Conservation (phyloP, 192 early-diverging fungal genomes). For the Obelidium mucronatum region DNA sequence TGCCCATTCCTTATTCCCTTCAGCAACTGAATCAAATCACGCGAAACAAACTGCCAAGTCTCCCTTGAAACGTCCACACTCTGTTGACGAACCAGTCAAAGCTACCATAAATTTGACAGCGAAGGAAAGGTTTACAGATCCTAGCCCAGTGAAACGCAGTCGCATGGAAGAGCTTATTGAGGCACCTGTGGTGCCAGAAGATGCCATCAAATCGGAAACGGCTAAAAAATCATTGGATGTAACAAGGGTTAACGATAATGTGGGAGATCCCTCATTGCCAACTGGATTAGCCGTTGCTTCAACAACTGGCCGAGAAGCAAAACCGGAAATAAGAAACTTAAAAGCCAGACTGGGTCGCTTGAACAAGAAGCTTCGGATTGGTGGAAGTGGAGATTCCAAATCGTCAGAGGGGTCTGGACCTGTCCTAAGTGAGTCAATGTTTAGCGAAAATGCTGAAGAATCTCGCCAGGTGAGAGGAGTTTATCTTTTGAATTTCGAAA, state of each 20-base stretch:
- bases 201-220: too few species aligned
- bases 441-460: background rate
- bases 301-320: too few species aligned
- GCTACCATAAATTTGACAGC: background rate
- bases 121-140: background rate
- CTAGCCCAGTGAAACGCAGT: constrained; percentile 9
- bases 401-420: background rate
- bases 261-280: too few species aligned
- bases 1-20: background rate
- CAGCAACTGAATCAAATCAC: background rate
- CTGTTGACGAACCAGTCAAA: background rate
- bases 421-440: background rate
- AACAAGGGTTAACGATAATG: too few species aligned
- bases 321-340: background rate
- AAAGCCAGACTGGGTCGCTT: background rate
- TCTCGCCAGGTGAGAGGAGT: background rate
- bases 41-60: background rate
- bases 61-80: background rate
- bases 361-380: background rate
- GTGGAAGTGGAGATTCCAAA: background rate
- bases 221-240: too few species aligned
- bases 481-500: background rate
- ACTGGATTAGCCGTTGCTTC: too few species aligned
- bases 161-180: too few species aligned
- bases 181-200: too few species aligned